These are phyloP conservation scores for Hygrocybe coccinea DNA, from an alignment of 768 basidiomycete genomes.

Conservation along the genomic window DNA sequence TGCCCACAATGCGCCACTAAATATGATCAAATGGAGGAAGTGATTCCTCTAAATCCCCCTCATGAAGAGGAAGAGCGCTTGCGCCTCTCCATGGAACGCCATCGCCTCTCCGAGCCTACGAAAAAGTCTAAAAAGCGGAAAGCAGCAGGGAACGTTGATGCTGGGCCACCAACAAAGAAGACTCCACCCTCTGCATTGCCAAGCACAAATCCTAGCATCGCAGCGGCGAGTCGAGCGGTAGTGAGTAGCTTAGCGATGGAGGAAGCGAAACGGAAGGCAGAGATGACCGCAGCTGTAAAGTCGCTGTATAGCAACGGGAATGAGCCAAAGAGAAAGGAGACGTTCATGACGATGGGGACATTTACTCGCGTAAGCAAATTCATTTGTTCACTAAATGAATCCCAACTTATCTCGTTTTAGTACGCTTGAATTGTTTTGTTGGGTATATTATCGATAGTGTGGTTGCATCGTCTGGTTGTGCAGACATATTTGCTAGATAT, in stretches of 20 bases:
- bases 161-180: constrained; percentile 44
- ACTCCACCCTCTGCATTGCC: constrained; percentile 39
- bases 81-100: constrained; percentile 50
- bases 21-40: constrained; percentile 52
- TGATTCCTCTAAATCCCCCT: constrained; percentile 65
- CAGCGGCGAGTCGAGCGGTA: constrained; percentile 61
- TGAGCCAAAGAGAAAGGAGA: constrained; percentile 59
- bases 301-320: constrained; percentile 67
- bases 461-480: no score
- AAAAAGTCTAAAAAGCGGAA: constrained; percentile 68
- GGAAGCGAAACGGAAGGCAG: constrained; percentile 76
- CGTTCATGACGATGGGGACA: constrained; percentile 88
- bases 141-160: constrained; percentile 24
- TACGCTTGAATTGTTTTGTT: constrained; percentile 4
- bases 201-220: constrained; percentile 47
- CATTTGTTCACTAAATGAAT: neutral
- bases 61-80: constrained; percentile 61
- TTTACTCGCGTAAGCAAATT: constrained; percentile 74
- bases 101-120: constrained; percentile 50
- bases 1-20: constrained; percentile 77
- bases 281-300: constrained; percentile 84
- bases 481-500: no score
- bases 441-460: no score
- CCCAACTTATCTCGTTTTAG: neutral
- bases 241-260: constrained; percentile 69